These are phyloP conservation scores for Serendipita sp. DNA, from an alignment of 768 basidiomycete genomes.

Conservation along the genomic window DNA sequence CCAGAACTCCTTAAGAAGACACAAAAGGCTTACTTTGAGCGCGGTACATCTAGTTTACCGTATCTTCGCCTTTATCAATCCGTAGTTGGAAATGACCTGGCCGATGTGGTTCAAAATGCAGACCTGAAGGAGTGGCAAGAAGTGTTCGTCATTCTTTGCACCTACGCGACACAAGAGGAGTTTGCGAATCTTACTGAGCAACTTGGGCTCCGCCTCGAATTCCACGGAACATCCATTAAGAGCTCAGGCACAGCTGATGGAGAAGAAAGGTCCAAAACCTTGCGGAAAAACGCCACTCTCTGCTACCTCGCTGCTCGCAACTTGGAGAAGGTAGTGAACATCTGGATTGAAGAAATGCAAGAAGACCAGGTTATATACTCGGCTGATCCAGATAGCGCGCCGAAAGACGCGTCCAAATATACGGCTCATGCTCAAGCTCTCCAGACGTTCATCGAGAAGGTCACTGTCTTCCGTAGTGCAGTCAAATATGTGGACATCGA, in stretches of 20 bases:
- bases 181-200: conserved; percentile 81
- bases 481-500: conserved; percentile 66
- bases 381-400: not conserved
- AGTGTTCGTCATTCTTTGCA: conserved; percentile 91
- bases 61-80: conserved; percentile 91
- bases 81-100: conserved; percentile 80
- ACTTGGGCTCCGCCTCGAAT: conserved; percentile 80
- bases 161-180: conserved; percentile 73
- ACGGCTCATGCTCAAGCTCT: conserved; percentile 71
- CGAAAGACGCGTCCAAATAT: conserved; percentile 34
- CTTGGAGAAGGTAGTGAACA: conserved; percentile 71
- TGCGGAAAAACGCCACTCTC: conserved; percentile 75
- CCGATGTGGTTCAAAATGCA: conserved; percentile 91
- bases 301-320: conserved; percentile 86
- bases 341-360: conserved; percentile 79
- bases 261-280: conserved; percentile 29
- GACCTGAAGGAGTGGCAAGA: conserved; percentile 91
- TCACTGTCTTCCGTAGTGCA: conserved; percentile 81
- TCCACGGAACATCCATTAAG: conserved; percentile 49
- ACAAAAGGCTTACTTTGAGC: conserved; percentile 86
- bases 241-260: conserved; percentile 31
- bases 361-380: conserved; percentile 45
- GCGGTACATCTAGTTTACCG: conserved; percentile 53
- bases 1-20: conserved; percentile 72
- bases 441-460: conserved; percentile 92